Evolutionary conservation across 192 early-diverging fungal species (phyloP), one percentile per base, ranked within the genome.

Genomic region (Backusella luteola): DNA sequence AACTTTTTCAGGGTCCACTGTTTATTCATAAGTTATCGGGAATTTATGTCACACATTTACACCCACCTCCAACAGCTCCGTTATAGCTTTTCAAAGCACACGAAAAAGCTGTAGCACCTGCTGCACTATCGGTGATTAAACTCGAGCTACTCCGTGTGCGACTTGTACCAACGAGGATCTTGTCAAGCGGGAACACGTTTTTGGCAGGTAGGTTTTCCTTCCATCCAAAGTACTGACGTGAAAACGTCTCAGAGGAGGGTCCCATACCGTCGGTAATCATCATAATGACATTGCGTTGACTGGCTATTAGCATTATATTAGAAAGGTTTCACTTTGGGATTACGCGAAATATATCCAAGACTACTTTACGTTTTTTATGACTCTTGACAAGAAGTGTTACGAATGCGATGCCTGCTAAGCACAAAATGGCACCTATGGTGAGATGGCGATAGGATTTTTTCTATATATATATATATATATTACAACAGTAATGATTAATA

Each of bases 181-280:
- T 77, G 77, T 94, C 94, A 15, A 94, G 79, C 4, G 89, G 84
- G n/a, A 69, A 69, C 59, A 88, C 87, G 80, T 69, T 82, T 66
- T 84, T 81, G 63, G 83, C 78, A 2, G 90, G 82, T 21, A 91
- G 69, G 7, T 83, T 73, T 49, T 90, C 85, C 14, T 87, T 80
- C 71, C 89, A 89, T 79, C 91, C 90, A 80, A 93, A 84, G 78
- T 91, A 97, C 72, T 91, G 90, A 35, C 96, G 89, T 4, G 93
- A 93, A 84, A 97, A 90, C 0, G 96, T 95, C 73, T 96, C 92
- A 0, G 96, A 97, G 7, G 98, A 94, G 7, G 97, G 97, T 19
- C 98, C 97, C 77, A 97, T 96, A 12, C 97, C 95, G 80, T 97
- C 95, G 59, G 93, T 93, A 34, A 98, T 91, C 95, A 98, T 96